A percentile compares a stretch with the other conserved stretches of the same genome.
These are phyloP conservation scores for Chaetoscypha palmicola DNA, from an alignment of 2,329 filamentous ascomycete species.

Conservation along the genomic window DNA sequence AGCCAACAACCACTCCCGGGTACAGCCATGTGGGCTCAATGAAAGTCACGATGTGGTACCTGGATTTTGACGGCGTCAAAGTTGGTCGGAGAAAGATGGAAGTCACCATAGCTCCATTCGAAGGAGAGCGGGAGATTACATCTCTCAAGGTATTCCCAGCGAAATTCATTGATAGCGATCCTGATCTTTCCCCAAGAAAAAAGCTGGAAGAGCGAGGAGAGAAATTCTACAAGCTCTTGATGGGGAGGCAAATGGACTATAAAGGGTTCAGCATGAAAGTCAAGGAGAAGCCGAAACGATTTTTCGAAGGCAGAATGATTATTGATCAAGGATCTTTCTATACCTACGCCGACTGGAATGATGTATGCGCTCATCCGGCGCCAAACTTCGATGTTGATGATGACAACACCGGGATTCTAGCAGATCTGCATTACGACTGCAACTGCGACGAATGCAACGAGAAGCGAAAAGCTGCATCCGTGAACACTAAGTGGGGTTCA, in stretches of 20 bases:
- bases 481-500: conserved; percentile 17
- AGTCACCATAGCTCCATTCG: conserved; percentile 24
- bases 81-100: conserved; percentile 21
- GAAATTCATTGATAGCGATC: conserved; percentile 14
- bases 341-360: conserved; percentile 20
- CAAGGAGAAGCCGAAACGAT: conserved; percentile 19
- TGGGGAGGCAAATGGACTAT: conserved; percentile 23
- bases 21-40: conserved; percentile 17
- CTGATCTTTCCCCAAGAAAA: conserved; percentile 13
- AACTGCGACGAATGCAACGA: conserved; percentile 14
- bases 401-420: conserved; percentile 17
- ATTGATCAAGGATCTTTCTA: conserved; percentile 20
- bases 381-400: conserved; percentile 18
- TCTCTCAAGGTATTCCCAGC: conserved; percentile 26
- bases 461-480: conserved; percentile 17
- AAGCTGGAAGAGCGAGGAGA: conserved; percentile 20
- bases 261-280: conserved; percentile 20
- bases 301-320: conserved; percentile 18
- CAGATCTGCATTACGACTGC: conserved; percentile 19
- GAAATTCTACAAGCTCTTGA: conserved; percentile 21
- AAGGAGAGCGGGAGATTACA: conserved; percentile 26
- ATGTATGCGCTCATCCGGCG: conserved; percentile 16
- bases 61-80: conserved; percentile 27
- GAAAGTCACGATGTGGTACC: conserved; percentile 24
- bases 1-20: conserved; percentile 3